Base-by-base conservation (phyloP, 2,329 filamentous ascomycete species). In the Aureobasidium namibiae region DNA sequence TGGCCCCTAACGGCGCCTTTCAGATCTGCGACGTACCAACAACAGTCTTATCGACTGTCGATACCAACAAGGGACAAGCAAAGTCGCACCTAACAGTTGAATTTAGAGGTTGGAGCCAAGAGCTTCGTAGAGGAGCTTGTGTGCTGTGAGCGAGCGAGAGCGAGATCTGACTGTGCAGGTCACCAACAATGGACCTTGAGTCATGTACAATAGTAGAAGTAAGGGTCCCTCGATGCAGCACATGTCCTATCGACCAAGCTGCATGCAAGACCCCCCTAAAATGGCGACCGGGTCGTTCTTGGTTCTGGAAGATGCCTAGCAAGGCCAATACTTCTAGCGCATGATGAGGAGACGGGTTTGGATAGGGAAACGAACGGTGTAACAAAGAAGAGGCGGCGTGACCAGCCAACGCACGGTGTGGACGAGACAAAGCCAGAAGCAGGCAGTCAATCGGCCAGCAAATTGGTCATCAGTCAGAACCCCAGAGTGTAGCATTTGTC, bases 1-100 rank as follows among this genome's bases (percentile, higher is more conserved):
- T 56, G 52, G 52, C 39, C 45, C 9, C 21, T 39, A 56, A 56
- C 52, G 52, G 52, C 29, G 39, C n/a, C 24, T 39, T 42, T 16
- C 34, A 24, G 41, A 31, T 34, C 33, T 52, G 49, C 50, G 50
- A 54, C n/a, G 24, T 31, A 24, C 39, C 39, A 44, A 45, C 39
- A 56, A 56, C 52, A 44, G 52, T 56, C 52, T 45, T 56, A 56
- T 56, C 52, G 52, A 56, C 38, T 33, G 52, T 31, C 52, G 23
- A 56, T 45, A 34, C 52, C n/a, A 38, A 44, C 52, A 44, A 56
- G 23, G 36, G 26, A 56, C 39, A 36, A 23, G 29, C 18, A 45
- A 11, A 33, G 52, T 34, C 38, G 39, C 52, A 45, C 24, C 39
- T 9, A 16, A 56, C 39, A 45, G 52, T 44, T 36, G 14, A 39